These are phyloP conservation scores for Chloroidium sp. DNA, from an alignment of 163 green algal genomes.

Conservation along the genomic window DNA sequence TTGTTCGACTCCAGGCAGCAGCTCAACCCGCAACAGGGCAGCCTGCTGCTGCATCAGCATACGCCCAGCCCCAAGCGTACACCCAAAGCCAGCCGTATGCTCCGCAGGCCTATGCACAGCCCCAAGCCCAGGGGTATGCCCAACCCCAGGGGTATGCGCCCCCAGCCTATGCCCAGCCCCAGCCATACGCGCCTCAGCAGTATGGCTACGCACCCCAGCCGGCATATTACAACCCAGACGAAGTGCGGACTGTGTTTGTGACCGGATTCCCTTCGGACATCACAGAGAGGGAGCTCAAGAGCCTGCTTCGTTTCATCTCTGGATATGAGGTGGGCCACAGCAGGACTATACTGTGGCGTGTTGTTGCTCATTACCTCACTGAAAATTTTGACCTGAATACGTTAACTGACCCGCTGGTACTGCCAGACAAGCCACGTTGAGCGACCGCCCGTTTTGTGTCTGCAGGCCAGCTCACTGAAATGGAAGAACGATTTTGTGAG, in stretches of 20 bases:
- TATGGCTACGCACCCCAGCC: too few relatives aligned
- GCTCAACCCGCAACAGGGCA: too few relatives aligned
- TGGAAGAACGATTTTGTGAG: too few relatives aligned
- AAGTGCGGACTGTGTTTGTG: conserved; percentile 83
- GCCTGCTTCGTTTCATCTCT: conserved; percentile 82
- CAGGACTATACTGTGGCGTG: neutral
- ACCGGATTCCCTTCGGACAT: conserved; percentile 82
- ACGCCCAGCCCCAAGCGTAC: too few relatives aligned
- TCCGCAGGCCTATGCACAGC: too few relatives aligned
- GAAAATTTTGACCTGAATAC: neutral
- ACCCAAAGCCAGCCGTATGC: too few relatives aligned
- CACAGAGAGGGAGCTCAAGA: conserved; percentile 83
- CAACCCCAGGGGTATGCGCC: too few relatives aligned
- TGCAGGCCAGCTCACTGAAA: too few relatives aligned
- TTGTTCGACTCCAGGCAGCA: too few relatives aligned
- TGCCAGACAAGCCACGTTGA: neutral
- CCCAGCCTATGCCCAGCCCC: too few relatives aligned
- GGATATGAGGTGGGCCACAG: conserved; percentile 67
- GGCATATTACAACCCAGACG: conserved; percentile 26
- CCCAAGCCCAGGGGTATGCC: neutral
- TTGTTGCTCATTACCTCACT: neutral
- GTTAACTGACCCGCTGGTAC: neutral
- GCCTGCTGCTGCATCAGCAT: too few relatives aligned
- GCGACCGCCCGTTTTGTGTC: neutral
- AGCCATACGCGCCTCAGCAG: too few relatives aligned